Percentiles rank a stretch among this genome's conserved stretches.
phyloP scores from a whole-genome alignment of 129 eudicot genomes.

The Oenanthe sinensis region DNA sequence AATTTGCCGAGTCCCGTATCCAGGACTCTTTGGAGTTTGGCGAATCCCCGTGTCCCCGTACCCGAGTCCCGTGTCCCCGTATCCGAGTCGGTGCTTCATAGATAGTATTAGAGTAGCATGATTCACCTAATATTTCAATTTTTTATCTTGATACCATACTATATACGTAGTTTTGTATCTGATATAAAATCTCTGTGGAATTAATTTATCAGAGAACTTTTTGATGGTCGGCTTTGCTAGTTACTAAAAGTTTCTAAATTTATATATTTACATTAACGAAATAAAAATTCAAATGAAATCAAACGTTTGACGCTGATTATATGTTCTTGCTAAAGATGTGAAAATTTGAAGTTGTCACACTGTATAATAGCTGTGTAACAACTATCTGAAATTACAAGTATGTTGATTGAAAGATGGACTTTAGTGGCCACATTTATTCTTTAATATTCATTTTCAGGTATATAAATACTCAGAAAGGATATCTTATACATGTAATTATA shows the following conservation, averaged over 20 bases:
- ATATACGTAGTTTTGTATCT: neutral
- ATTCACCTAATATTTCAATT: neutral
- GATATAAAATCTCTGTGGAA: neutral
- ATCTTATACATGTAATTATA: neutral
- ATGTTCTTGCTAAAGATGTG: neutral
- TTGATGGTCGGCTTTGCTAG: neutral
- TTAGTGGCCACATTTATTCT: neutral
- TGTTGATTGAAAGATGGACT: neutral
- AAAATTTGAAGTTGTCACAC: neutral
- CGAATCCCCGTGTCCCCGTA: too few relatives aligned
- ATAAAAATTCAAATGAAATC: neutral
- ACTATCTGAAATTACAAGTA: neutral
- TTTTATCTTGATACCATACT: neutral
- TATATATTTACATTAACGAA: neutral
- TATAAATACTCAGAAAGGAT: neutral
- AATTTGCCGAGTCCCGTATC: too few relatives aligned
- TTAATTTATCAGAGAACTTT: neutral
- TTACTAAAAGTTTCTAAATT: neutral
- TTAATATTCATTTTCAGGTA: neutral
- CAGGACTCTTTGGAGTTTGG: too few relatives aligned
- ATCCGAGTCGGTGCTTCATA: too few relatives aligned
- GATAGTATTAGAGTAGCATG: neutral
- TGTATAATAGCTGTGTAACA: neutral
- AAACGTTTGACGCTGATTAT: neutral
- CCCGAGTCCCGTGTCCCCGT: too few relatives aligned